Evolutionary conservation across 305 asterid genomes (phyloP), one percentile per base, ranked within the genome.

Genomic region (Withania somnifera): DNA sequence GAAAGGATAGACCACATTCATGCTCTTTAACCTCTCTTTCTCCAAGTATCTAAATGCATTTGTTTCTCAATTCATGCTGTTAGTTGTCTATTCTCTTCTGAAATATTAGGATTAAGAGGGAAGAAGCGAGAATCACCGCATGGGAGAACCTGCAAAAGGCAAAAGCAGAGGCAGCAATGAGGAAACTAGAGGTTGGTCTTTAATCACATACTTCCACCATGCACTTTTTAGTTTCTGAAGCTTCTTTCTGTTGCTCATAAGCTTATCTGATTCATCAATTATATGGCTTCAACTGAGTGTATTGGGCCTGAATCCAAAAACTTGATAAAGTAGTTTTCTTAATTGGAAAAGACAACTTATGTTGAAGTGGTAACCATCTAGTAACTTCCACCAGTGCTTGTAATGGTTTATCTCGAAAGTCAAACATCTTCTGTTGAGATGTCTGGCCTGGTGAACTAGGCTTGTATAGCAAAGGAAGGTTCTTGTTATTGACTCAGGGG

Each of bases 101-200:
- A 42, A 34, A 53, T 89, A 82, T 76, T 91, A 96, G 99, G 89
- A 75, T 88, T 71, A 90, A 86, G 87, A 88, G 97, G 81, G 97
- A 94, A 88, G 98, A 95, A 87, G 94, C 95, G 28, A 95, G 89
- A 85, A 93, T 95, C 67, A 80, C 89, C 40, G 97, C 98, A 36
- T 95, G 99, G 99, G 99, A 94, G 89, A 94, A 94, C 85, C 87
- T 94, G 86, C 99, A 95, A 88, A 95, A 92, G 87, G 99, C 98
- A 56, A 95, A 94, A 91, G 99, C 99, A 17, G 99, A 95, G 86
- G 95, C 98, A 80, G 92, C 98, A 61, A 87, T 93, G 78, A 89
- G 97, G 80, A 94, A 95, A 86, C 92, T 95, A 32, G 99, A 95
- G 98, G 98, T 95, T 82, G 68, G 69, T 50, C 45, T 24, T 26